A percentile compares a stretch with the other conserved stretches of the same genome.
phyloP scores from a whole-genome alignment of 495 filamentous ascomycete species.

The Penicillium egyptiacum region DNA sequence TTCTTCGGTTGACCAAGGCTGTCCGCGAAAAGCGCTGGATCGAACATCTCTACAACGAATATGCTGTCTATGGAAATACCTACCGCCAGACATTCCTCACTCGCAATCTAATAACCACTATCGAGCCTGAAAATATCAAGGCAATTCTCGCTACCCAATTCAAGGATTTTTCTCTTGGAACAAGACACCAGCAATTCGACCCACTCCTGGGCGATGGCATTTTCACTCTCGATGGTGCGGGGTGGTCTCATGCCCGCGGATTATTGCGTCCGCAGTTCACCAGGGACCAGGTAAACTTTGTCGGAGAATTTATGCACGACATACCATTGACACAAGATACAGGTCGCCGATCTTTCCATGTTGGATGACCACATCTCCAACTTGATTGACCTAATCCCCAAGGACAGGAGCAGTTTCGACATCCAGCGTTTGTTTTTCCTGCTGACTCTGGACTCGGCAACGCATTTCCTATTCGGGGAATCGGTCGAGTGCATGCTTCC shows the following conservation, averaged over 20 bases:
- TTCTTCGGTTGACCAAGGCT: slow-evolving; percentile 30
- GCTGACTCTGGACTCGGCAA: slow-evolving; percentile 65
- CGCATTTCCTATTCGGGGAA: slow-evolving; percentile 66
- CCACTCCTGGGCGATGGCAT: slow-evolving; percentile 61
- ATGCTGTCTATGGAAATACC: slow-evolving; percentile 35
- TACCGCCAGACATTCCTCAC: slow-evolving; percentile 33
- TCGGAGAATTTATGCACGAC: background rate
- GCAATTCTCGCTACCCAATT: slow-evolving; percentile 81
- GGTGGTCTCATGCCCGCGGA: slow-evolving; percentile 61
- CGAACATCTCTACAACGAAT: slow-evolving; percentile 35
- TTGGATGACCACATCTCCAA: slow-evolving; percentile 59
- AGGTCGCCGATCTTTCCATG: slow-evolving; percentile 46
- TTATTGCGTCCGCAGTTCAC: slow-evolving; percentile 56
- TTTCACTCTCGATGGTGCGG: slow-evolving; percentile 67
- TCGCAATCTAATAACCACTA: slow-evolving; percentile 49
- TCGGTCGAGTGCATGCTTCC: slow-evolving; percentile 45
- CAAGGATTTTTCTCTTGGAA: slow-evolving; percentile 59
- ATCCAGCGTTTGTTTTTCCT: slow-evolving; percentile 60
- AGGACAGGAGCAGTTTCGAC: slow-evolving; percentile 54
- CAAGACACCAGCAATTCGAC: slow-evolving; percentile 43
- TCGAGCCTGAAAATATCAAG: slow-evolving; percentile 84
- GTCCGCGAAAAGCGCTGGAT: slow-evolving; percentile 37
- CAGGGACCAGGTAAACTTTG: slow-evolving; percentile 44
- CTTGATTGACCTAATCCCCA: slow-evolving; percentile 49
- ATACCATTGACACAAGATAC: background rate